Evolutionary conservation across 345 rosid species (phyloP), one percentile per base, ranked within the genome.

Genomic region (Sisymbrium altissimum): DNA sequence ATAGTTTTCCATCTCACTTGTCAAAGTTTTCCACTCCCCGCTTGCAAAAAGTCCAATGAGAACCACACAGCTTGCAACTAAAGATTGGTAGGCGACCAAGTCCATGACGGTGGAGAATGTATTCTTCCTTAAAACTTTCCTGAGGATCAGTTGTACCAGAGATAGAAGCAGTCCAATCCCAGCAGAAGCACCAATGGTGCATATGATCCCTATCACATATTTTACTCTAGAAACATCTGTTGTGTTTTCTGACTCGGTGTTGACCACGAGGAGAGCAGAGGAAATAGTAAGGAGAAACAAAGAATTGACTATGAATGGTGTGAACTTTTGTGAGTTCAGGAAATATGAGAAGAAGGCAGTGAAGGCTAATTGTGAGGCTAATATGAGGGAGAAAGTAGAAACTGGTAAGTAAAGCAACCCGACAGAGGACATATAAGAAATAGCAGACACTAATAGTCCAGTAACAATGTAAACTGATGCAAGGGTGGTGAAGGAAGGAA

Each of bases 401-500:
- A 86, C 78, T 0, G 87, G 96, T 52, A 86, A 82, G 79, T 83
- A 81, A 6, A 59, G 64, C 3, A 86, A 81, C 32, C 89, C 91
- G 13, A 82, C 27, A 0, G 88, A 85, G 45, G 79, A 85, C 52
- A 82, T 17, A 44, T 85, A 76, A 56, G 78, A 67, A 4, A 11
- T 7, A 33, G 64, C 78, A 14, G 86, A 83, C 1, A 52, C 23
- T 39, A 84, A 56, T 0, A 84, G 66, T 70, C 87, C 86, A 11
- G 80, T 60, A 12, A 56, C n/a, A 6, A 79, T 35, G 54, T 87
- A 84, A 55, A 84, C 71, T 9, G 55, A 61, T 12, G 50, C 73
- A 18, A 78, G 72, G 27, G 36, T 62, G 7, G 40, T 61, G 65
- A 44, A 61, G 6, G 78, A 72, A 48, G 63, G 32, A 7, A 12